These are phyloP conservation scores for Fusarium sp. DNA, from an alignment of 2,329 filamentous ascomycete species.

Conservation along the genomic window DNA sequence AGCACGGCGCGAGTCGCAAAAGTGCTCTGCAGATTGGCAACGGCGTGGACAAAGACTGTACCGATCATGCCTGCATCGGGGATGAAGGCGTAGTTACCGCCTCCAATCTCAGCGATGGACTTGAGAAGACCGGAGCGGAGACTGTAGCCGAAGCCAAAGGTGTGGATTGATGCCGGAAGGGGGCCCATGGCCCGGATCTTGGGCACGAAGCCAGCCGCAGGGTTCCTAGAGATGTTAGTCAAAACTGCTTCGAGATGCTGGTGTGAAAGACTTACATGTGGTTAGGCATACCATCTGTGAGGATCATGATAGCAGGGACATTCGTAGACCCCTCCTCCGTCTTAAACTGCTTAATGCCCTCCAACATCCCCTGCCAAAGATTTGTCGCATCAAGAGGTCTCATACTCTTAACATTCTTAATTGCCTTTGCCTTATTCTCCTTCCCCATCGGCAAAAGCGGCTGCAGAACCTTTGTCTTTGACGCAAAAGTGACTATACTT, in stretches of 20 bases:
- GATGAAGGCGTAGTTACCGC: conserved; percentile 71
- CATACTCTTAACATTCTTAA: conserved; percentile 59
- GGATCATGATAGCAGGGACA: conserved; percentile 64
- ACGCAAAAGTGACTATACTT: conserved; percentile 68
- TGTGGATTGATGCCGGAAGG: conserved; percentile 58
- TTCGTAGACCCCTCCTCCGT: conserved; percentile 48
- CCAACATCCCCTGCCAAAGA: conserved; percentile 67
- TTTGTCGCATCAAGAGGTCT: conserved; percentile 59
- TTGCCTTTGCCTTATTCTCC: conserved; percentile 57
- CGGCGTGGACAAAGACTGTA: conserved; percentile 71
- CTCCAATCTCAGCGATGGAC: conserved; percentile 68
- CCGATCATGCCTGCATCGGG: conserved; percentile 72
- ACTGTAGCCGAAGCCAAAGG: conserved; percentile 54
- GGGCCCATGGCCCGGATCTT: conserved; percentile 60
- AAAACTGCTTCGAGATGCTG: too few species aligned
- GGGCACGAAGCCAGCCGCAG: conserved; percentile 64
- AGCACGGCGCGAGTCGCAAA: conserved; percentile 63
- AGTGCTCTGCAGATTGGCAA: conserved; percentile 70
- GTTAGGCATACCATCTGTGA: conserved; percentile 69
- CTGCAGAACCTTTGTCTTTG: conserved; percentile 58
- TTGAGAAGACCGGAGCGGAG: conserved; percentile 64
- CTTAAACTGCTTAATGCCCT: conserved; percentile 63
- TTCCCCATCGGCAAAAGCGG: conserved; percentile 61
- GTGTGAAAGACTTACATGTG: too few species aligned
- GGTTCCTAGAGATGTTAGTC: conserved; percentile 52